A percentile compares a stretch with the other conserved stretches of the same genome.
Conservation (phyloP, 129 eudicot genomes). For the Solidago caesia region DNA sequence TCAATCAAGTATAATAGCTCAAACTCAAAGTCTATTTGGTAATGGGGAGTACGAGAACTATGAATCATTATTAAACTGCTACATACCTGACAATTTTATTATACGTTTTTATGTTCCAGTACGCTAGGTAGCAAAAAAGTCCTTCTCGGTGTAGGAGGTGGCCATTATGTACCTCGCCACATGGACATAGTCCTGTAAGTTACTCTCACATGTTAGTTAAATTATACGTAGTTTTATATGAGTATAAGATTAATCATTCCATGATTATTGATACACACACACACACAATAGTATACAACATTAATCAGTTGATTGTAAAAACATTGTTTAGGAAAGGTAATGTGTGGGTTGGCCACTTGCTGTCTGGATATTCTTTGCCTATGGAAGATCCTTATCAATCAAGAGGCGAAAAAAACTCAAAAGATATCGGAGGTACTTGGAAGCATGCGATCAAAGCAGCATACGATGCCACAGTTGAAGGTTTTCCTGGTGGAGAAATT, state of each 20-base stretch:
- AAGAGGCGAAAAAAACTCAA: constrained; percentile 35
- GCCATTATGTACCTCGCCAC: constrained; percentile 96
- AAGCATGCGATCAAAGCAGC: constrained; percentile 66
- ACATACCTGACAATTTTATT: neutral
- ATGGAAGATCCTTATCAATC: constrained; percentile 84
- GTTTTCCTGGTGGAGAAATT: constrained; percentile 86
- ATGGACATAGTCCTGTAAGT: constrained; percentile 80
- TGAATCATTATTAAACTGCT: neutral
- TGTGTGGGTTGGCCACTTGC: constrained; percentile 71
- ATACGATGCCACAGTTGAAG: constrained; percentile 73
- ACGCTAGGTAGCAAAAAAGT: constrained; percentile 48
- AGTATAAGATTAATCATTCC: too few species aligned
- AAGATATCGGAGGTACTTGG: constrained; percentile 80
- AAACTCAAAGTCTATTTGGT: neutral
- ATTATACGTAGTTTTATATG: too few species aligned
- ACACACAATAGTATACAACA: neutral
- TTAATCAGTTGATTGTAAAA: neutral
- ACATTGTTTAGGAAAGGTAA: constrained; percentile 49
- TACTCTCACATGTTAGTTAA: neutral
- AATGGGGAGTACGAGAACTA: neutral
- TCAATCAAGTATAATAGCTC: neutral
- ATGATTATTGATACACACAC: neutral
- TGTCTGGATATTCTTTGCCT: constrained; percentile 85
- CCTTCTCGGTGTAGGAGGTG: constrained; percentile 90
- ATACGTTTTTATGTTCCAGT: constrained; percentile 39